phyloP scores from a whole-genome alignment of 2,329 filamentous ascomycete genomes.

The Emericellopsis cladophorae region DNA sequence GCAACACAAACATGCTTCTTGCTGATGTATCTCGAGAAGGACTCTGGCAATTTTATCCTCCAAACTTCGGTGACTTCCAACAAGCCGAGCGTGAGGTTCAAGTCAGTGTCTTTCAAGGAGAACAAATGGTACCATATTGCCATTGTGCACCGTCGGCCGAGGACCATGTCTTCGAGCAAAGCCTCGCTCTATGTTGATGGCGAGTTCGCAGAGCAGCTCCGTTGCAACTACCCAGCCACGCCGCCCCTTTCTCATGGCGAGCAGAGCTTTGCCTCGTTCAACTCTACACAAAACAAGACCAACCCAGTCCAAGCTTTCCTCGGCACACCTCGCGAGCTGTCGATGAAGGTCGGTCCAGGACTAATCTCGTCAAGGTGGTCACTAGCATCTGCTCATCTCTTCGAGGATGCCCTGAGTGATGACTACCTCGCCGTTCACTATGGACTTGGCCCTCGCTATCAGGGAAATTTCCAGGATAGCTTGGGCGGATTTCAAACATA shows the following conservation, averaged over 20 bases:
- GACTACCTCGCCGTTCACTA: slow-evolving; percentile 86
- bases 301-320: slow-evolving; percentile 82
- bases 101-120: slow-evolving; percentile 63
- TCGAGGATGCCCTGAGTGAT: slow-evolving; percentile 78
- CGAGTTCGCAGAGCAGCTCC: slow-evolving; percentile 85
- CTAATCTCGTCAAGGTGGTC: slow-evolving; percentile 75
- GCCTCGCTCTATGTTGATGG: slow-evolving; percentile 86
- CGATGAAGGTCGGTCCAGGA: slow-evolving; percentile 59
- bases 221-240: slow-evolving; percentile 72
- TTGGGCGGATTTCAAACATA: slow-evolving; percentile 95
- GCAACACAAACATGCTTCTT: slow-evolving; percentile 85
- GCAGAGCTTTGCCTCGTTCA: slow-evolving; percentile 59
- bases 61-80: slow-evolving; percentile 85
- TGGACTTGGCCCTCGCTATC: slow-evolving; percentile 79
- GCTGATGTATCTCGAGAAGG: slow-evolving; percentile 84
- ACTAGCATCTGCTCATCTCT: slow-evolving; percentile 76
- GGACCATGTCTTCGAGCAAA: slow-evolving; percentile 62
- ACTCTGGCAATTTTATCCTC: slow-evolving; percentile 86
- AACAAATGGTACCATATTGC: slow-evolving; percentile 88
- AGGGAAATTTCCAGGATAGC: slow-evolving; percentile 94
- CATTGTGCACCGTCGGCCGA: slow-evolving; percentile 70
- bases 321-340: slow-evolving; percentile 82
- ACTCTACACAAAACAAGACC: slow-evolving; percentile 40
- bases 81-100: slow-evolving; percentile 87
- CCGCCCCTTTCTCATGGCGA: slow-evolving; percentile 55